phyloP scores from a whole-genome alignment of 805 yeast species.

The Yarrowia deformans region DNA sequence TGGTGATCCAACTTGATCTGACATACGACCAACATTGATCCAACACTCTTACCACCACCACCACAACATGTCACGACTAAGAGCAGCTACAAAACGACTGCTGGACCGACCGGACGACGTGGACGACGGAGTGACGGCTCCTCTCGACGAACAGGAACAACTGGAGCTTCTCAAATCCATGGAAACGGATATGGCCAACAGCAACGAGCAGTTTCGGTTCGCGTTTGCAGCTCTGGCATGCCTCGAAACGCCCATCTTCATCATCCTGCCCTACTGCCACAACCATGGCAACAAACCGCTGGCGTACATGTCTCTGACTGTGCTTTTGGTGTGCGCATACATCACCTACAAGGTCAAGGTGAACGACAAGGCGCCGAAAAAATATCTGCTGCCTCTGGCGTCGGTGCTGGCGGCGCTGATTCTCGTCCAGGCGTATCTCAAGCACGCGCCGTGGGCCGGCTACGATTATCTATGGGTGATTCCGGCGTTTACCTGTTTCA shows the following conservation, averaged over 20 bases:
- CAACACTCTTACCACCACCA: not conserved
- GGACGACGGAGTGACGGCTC: slow-evolving; percentile 39
- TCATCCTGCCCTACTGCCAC: slow-evolving; percentile 46
- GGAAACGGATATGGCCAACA: slow-evolving; percentile 44
- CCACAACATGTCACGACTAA: slow-evolving; percentile 44
- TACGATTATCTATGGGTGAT: slow-evolving; percentile 49
- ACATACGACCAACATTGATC: too few species aligned
- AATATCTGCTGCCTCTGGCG: slow-evolving; percentile 40
- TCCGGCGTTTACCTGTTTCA: slow-evolving; percentile 46
- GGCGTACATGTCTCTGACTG: slow-evolving; percentile 46
- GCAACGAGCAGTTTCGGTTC: slow-evolving; percentile 43
- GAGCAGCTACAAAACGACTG: slow-evolving; percentile 42
- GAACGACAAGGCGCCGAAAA: slow-evolving; percentile 33
- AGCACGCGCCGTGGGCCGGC: slow-evolving; percentile 45
- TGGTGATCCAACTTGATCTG: not conserved
- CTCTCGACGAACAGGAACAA: slow-evolving; percentile 47
- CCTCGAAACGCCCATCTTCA: slow-evolving; percentile 49
- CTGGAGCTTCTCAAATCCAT: slow-evolving; percentile 46
- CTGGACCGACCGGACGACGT: slow-evolving; percentile 40
- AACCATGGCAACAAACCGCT: slow-evolving; percentile 44
- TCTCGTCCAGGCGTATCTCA: slow-evolving; percentile 44
- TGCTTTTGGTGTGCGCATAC: slow-evolving; percentile 45
- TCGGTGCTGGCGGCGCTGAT: slow-evolving; percentile 44
- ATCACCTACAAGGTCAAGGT: slow-evolving; percentile 42
- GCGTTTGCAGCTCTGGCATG: slow-evolving; percentile 47